phyloP scores from a whole-genome alignment of 2,329 filamentous ascomycete species.

The Pseudonectria buxi region DNA sequence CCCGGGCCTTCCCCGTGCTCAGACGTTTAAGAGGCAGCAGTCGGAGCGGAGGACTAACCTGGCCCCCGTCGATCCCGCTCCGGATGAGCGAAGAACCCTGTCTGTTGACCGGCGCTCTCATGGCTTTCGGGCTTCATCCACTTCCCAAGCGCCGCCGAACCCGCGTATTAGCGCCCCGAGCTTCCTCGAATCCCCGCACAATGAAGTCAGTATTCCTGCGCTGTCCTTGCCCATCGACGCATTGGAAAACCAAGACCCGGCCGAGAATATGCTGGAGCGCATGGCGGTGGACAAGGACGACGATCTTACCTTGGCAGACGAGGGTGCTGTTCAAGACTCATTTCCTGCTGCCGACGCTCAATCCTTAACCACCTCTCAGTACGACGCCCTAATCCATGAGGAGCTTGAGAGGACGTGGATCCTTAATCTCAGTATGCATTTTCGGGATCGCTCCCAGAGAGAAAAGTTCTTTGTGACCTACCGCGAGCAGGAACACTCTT shows the following conservation, averaged over 20 bases:
- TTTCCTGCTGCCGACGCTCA: conserved; percentile 34
- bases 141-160: conserved; percentile 15
- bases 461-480: conserved; percentile 99
- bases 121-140: conserved; percentile 22
- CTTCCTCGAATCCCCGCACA: conserved; percentile 27
- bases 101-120: conserved; percentile 53
- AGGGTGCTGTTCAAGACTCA: conserved; percentile 21
- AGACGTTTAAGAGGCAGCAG: conserved; percentile 76
- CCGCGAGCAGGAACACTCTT: conserved; percentile 69
- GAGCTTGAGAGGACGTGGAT: conserved; percentile 91
- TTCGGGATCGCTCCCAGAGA: conserved; percentile 81
- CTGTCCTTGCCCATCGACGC: conserved; percentile 12
- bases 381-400: conserved; percentile 62
- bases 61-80: conserved; percentile 55
- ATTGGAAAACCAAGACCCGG: conserved; percentile 7
- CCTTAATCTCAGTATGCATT: conserved; percentile 96
- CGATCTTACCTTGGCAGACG: conserved; percentile 14
- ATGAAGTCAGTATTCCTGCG: conserved; percentile 11
- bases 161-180: conserved; percentile 45
- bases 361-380: conserved; percentile 45
- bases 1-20: conserved; percentile 66
- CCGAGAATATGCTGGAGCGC: conserved; percentile 4
- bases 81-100: conserved; percentile 62
- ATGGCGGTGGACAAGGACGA: conserved; percentile 11
- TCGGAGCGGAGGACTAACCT: conserved; percentile 73